Evolutionary conservation across 2,329 filamentous ascomycete genomes (phyloP).

Genomic region (Fusarium nanum): DNA sequence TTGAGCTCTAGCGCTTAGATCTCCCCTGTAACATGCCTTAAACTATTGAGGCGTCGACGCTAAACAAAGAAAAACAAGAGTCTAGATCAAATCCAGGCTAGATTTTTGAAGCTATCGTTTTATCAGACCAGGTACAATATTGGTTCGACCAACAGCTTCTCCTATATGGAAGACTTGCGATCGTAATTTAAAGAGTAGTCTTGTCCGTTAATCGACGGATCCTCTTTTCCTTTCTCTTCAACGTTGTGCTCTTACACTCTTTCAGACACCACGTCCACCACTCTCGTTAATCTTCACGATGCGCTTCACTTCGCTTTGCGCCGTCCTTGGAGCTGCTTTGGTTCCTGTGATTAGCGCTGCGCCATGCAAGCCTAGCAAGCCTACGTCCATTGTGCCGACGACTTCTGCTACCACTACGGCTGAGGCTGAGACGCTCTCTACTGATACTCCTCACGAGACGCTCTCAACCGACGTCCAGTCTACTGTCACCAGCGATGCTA

Average conservation of each 20-base stretch:
- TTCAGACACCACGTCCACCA: too few relatives aligned
- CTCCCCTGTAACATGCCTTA: accelerated
- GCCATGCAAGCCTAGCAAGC: neutral
- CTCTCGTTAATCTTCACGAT: neutral
- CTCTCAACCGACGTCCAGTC: neutral
- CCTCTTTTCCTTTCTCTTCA: neutral
- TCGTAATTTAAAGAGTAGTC: too few relatives aligned
- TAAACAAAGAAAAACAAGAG: neutral
- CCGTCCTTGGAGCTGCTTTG: slow-evolving; percentile 15
- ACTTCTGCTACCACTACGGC: neutral
- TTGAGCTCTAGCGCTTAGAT: neutral
- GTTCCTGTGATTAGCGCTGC: slow-evolving; percentile 7
- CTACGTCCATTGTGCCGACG: neutral
- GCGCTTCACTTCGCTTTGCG: slow-evolving; percentile 32
- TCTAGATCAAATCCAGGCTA: neutral
- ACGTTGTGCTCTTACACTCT: neutral
- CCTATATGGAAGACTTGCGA: neutral
- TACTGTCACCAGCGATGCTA: neutral
- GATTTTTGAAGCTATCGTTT: neutral
- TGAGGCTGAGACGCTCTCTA: neutral
- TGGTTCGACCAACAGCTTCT: neutral
- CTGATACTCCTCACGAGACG: too few relatives aligned
- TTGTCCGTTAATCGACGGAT: too few relatives aligned
- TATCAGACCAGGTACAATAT: neutral
- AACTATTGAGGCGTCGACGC: neutral